phyloP scores from a whole-genome alignment of 768 basidiomycete genomes.

The Lactarius hengduanensis region DNA sequence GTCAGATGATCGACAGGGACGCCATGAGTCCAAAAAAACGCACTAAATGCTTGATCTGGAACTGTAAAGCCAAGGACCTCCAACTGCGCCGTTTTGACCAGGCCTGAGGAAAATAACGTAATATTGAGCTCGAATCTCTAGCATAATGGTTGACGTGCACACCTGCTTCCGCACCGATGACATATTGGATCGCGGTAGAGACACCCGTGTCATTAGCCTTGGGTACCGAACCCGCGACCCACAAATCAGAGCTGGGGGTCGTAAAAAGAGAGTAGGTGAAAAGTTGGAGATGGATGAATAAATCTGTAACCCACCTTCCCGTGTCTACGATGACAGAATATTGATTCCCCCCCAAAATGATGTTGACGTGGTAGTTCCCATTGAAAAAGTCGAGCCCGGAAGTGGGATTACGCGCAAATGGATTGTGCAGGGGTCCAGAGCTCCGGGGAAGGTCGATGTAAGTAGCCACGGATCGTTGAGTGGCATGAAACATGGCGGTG shows the following conservation, averaged over 20 bases:
- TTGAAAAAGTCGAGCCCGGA: neutral
- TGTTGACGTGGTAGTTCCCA: constrained; percentile 30
- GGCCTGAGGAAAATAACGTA: constrained; percentile 33
- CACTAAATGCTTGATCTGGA: constrained; percentile 49
- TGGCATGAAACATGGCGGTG: neutral
- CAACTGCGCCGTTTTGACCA: constrained; percentile 44
- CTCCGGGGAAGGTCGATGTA: constrained; percentile 7
- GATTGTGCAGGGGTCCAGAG: neutral
- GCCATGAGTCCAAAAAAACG: constrained; percentile 20
- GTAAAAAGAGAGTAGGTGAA: neutral
- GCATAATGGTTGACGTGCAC: neutral
- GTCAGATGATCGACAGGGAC: neutral
- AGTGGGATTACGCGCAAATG: constrained; percentile 1
- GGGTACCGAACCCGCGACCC: constrained; percentile 49
- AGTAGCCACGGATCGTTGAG: neutral
- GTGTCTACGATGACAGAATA: constrained; percentile 44
- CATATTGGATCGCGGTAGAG: constrained; percentile 48
- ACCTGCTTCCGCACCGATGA: constrained; percentile 45
- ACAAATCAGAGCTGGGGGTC: constrained; percentile 56
- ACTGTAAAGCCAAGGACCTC: constrained; percentile 47
- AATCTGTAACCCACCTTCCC: constrained; percentile 40
- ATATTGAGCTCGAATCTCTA: neutral
- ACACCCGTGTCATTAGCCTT: constrained; percentile 41
- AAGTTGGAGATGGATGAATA: neutral
- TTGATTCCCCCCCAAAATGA: constrained; percentile 38